These are phyloP conservation scores for Fusarium xylarioides DNA, from an alignment of 2,329 filamentous ascomycete genomes.

Conservation along the genomic window DNA sequence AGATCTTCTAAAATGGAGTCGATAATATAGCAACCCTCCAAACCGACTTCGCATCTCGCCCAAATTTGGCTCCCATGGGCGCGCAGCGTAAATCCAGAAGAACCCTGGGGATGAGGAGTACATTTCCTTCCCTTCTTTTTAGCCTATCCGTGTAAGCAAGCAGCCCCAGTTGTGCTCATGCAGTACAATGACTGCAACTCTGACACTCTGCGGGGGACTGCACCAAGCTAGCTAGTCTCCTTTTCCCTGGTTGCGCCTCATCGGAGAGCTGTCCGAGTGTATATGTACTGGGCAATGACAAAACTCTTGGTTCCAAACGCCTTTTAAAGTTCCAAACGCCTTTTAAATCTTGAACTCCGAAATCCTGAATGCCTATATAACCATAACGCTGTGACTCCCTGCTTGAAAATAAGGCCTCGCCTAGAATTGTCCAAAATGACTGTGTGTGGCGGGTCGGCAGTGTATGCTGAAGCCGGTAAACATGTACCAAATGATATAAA, in stretches of 20 bases:
- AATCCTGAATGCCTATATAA: conserved; percentile 25
- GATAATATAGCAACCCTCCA: neutral
- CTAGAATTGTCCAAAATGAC: conserved; percentile 7
- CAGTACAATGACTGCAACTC: conserved; percentile 36
- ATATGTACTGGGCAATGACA: neutral
- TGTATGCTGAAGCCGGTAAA: neutral
- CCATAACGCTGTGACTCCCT: conserved; percentile 42
- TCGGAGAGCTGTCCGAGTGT: conserved; percentile 34
- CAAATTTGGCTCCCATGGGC: neutral
- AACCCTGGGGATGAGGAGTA: conserved; percentile 13
- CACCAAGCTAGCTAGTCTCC: conserved; percentile 18
- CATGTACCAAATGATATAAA: neutral
- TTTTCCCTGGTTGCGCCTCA: neutral
- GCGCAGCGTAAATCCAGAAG: conserved; percentile 1
- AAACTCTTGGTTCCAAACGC: conserved; percentile 24
- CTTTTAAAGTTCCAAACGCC: no score
- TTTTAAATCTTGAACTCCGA: conserved; percentile 28
- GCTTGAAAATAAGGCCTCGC: conserved; percentile 33
- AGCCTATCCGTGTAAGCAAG: conserved; percentile 30
- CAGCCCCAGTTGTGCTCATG: conserved; percentile 30
- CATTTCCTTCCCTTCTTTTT: conserved; percentile 25
- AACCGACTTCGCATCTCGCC: neutral
- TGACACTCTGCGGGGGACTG: conserved; percentile 39
- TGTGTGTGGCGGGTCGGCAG: neutral
- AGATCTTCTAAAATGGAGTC: neutral